These are phyloP conservation scores for Ophiorrhiza pumila DNA, from an alignment of 257 asterid species.

Conservation along the genomic window DNA sequence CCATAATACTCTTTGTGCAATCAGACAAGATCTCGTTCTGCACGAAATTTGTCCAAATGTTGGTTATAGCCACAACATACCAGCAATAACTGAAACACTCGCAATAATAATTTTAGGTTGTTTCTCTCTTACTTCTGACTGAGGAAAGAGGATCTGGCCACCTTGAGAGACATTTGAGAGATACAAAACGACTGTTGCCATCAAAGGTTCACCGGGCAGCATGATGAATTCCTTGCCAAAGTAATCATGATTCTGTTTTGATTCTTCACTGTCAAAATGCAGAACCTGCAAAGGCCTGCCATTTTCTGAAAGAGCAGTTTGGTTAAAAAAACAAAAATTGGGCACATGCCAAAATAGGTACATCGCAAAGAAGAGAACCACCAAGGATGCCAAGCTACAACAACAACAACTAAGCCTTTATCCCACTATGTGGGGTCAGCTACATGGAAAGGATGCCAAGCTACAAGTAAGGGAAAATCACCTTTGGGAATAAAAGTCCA, in stretches of 20 bases:
- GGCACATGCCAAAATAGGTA: constrained; percentile 2
- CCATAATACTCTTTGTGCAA: constrained; percentile 39
- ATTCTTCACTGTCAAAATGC: constrained; percentile 46
- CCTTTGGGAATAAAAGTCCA: constrained; percentile 92
- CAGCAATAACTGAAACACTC: constrained; percentile 7
- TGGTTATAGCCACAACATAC: background rate
- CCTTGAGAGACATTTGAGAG: constrained; percentile 66
- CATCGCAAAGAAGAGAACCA: constrained; percentile 5
- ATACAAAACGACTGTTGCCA: constrained; percentile 74
- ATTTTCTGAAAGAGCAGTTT: constrained; percentile 42
- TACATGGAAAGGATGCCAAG: background rate
- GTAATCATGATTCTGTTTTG: constrained; percentile 36
- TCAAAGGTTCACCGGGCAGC: constrained; percentile 41
- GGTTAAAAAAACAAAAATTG: background rate
- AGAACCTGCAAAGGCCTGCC: constrained; percentile 47
- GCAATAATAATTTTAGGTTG: background rate
- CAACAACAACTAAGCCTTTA: no score
- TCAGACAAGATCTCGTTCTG: constrained; percentile 55
- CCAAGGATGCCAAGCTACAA: background rate
- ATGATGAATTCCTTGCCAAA: constrained; percentile 32
- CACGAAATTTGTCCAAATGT: constrained; percentile 23
- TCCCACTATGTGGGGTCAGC: no score
- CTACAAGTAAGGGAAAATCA: constrained; percentile 20
- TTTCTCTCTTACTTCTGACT: constrained; percentile 50
- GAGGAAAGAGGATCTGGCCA: constrained; percentile 71